These are phyloP conservation scores for Drosera spatulata DNA, from an alignment of 179 eudicot genomes.

Conservation along the genomic window DNA sequence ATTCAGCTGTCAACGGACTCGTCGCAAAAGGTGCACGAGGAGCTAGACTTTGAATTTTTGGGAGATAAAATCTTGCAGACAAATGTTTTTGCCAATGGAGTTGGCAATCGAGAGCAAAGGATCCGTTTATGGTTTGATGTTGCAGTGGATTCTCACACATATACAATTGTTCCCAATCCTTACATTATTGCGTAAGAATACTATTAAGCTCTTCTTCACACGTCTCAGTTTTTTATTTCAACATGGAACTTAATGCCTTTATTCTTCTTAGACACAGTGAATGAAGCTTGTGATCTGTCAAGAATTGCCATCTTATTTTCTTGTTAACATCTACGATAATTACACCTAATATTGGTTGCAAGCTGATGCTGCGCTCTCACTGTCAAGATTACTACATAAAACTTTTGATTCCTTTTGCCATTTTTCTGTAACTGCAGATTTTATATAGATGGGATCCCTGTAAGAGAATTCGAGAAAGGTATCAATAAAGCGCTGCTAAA, in stretches of 20 bases:
- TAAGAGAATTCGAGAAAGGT: constrained; percentile 61
- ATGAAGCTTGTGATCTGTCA: too few species aligned
- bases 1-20: too few species aligned
- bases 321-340: too few species aligned
- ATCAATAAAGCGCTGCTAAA: constrained; percentile 18
- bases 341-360: not conserved
- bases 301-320: too few species aligned
- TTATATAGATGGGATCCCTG: constrained; percentile 48
- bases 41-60: constrained; percentile 56
- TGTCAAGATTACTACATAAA: not conserved
- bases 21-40: constrained; percentile 23
- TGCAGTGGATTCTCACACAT: constrained; percentile 48
- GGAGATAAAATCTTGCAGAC: constrained; percentile 51
- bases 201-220: not conserved
- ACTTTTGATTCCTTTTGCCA: not conserved
- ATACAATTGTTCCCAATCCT: constrained; percentile 45
- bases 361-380: not conserved
- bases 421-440: constrained; percentile 22
- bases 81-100: constrained; percentile 42
- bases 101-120: constrained; percentile 58
- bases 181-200: constrained; percentile 45
- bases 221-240: not conserved
- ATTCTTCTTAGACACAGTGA: not conserved
- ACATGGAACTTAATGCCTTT: not conserved
- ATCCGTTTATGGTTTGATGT: constrained; percentile 64